Evolutionary conservation across 2,329 filamentous ascomycete genomes (phyloP).

Genomic region (Thelonectria rubi): DNA sequence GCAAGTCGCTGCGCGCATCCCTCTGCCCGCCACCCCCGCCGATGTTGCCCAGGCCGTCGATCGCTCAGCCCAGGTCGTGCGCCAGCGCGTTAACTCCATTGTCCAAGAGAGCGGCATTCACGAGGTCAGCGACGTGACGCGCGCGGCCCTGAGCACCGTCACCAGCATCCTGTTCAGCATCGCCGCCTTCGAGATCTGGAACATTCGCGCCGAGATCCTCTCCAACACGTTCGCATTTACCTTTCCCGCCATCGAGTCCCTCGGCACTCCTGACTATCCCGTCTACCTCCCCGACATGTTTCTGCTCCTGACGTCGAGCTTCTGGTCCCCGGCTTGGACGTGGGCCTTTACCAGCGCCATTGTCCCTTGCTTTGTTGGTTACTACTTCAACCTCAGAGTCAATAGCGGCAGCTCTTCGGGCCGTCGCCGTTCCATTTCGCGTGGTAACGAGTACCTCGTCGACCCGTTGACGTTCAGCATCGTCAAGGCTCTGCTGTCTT

Average conservation of each 20-base stretch:
- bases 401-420: constrained; percentile 51
- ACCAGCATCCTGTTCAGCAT: constrained; percentile 75
- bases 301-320: constrained; percentile 75
- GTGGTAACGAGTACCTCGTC: constrained; percentile 65
- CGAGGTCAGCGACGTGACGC: constrained; percentile 71
- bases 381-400: constrained; percentile 88
- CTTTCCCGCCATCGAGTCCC: constrained; percentile 67
- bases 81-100: constrained; percentile 69
- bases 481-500: constrained; percentile 82
- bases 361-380: constrained; percentile 76
- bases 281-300: constrained; percentile 84
- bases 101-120: constrained; percentile 74
- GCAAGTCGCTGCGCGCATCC: constrained; percentile 66
- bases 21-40: constrained; percentile 82
- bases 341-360: constrained; percentile 79
- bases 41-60: constrained; percentile 81
- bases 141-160: constrained; percentile 77
- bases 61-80: constrained; percentile 71
- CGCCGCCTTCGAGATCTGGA: constrained; percentile 73
- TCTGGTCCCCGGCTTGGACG: constrained; percentile 83
- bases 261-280: constrained; percentile 66
- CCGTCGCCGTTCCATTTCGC: constrained; percentile 54
- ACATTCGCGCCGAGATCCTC: constrained; percentile 75
- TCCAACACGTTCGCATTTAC: constrained; percentile 77
- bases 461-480: constrained; percentile 94